A percentile compares a stretch with the other conserved stretches of the same genome.
These are phyloP conservation scores for Mucor sp. DNA, from an alignment of 371 early-diverging fungal genomes.

Conservation along the genomic window DNA sequence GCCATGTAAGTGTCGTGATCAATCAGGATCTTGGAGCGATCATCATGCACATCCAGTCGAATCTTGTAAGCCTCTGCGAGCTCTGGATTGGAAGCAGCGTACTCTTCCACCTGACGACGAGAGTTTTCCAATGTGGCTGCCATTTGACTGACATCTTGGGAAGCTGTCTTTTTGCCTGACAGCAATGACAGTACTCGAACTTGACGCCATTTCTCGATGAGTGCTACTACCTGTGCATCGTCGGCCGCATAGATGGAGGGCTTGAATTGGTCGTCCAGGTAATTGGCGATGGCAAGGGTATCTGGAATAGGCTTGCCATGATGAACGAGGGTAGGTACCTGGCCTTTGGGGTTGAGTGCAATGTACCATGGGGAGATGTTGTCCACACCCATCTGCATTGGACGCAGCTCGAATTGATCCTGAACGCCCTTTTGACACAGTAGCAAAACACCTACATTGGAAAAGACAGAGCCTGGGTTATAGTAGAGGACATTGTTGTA, in stretches of 20 bases:
- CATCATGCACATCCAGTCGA: constrained; percentile 10
- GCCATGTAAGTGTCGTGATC: constrained; percentile 2
- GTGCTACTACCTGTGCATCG: neutral
- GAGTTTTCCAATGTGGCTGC: neutral
- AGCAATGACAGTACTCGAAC: constrained; percentile 8
- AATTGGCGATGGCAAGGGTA: constrained; percentile 13
- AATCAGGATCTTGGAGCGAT: constrained; percentile 7
- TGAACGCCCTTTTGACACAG: constrained; percentile 11
- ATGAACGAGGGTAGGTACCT: constrained; percentile 15
- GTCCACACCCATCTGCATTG: constrained; percentile 14
- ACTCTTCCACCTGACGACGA: neutral
- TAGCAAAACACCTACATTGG: constrained; percentile 10
- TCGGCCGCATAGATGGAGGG: constrained; percentile 10
- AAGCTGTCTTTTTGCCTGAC: constrained; percentile 9
- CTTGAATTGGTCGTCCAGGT: constrained; percentile 9
- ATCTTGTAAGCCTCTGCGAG: constrained; percentile 9
- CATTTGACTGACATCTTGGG: neutral
- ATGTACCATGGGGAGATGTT: constrained; percentile 25
- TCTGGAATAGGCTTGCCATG: constrained; percentile 9
- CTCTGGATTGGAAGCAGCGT: constrained; percentile 10
- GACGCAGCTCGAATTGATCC: constrained; percentile 13
- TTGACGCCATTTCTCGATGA: constrained; percentile 13
- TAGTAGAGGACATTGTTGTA: constrained; percentile 5
- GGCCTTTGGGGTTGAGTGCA: constrained; percentile 19
- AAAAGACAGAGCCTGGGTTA: constrained; percentile 11